These are phyloP conservation scores for Debaryomyces sp. DNA, from an alignment of 1,139 yeast genomes.

Conservation along the genomic window DNA sequence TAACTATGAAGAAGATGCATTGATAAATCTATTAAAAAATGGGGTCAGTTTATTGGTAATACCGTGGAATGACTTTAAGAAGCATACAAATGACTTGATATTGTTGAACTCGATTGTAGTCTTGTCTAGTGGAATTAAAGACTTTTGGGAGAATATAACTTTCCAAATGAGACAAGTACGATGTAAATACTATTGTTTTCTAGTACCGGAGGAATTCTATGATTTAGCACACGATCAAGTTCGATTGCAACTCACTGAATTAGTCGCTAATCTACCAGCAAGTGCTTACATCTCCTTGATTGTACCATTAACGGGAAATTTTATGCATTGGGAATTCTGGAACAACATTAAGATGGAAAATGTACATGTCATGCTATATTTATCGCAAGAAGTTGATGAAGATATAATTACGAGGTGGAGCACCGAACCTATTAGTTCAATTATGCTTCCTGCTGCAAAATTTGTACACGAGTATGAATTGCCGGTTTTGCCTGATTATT, in stretches of 20 bases:
- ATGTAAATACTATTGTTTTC: background rate
- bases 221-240: background rate
- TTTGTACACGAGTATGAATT: background rate
- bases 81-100: background rate
- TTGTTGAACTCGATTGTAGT: slow-evolving; percentile 1
- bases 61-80: background rate
- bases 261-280: background rate
- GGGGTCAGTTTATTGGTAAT: background rate
- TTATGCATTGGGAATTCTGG: slow-evolving; percentile 3
- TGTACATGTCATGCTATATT: background rate
- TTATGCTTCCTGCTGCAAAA: background rate
- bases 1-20: background rate
- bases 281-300: slow-evolving; percentile 1
- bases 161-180: background rate
- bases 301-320: slow-evolving; percentile 1
- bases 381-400: background rate
- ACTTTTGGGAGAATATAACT: slow-evolving; percentile 1
- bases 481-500: background rate
- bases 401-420: slow-evolving; percentile 1
- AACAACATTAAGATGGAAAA: background rate
- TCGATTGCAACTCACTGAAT: background rate
- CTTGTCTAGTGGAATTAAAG: background rate
- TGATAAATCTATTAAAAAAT: background rate
- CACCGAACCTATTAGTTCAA: background rate
- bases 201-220: slow-evolving; percentile 1